These are phyloP conservation scores for Biancaea sappan DNA, from an alignment of 306 rosid genomes.

Conservation along the genomic window DNA sequence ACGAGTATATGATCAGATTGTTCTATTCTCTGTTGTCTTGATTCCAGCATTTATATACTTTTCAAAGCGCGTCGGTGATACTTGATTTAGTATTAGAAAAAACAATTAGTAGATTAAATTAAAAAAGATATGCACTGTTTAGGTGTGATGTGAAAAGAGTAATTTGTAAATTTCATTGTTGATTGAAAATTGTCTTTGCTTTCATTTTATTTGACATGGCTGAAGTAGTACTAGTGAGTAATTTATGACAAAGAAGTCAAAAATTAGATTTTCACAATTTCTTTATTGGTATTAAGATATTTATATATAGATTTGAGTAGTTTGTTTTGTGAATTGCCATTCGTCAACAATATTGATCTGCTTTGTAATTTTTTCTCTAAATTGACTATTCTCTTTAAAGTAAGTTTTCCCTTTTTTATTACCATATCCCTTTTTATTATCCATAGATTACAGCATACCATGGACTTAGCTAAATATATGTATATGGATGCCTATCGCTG, in stretches of 20 bases:
- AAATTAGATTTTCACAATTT: background rate
- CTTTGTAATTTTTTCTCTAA: background rate
- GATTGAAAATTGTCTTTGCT: background rate
- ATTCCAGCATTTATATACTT: background rate
- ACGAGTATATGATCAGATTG: background rate
- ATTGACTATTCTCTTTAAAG: background rate
- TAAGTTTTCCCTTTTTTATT: too few relatives aligned
- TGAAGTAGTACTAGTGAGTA: background rate
- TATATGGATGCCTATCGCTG: background rate
- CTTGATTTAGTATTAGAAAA: background rate
- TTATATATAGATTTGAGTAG: background rate
- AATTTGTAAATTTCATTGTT: background rate
- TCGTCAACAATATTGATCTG: background rate
- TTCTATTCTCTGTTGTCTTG: constrained; percentile 5
- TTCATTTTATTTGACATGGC: background rate
- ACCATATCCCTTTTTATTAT: too few relatives aligned
- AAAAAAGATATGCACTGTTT: background rate
- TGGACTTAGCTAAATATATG: too few relatives aligned
- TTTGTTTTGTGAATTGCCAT: too few relatives aligned
- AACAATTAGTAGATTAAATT: background rate
- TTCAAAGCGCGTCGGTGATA: background rate
- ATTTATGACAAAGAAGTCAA: background rate
- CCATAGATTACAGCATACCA: too few relatives aligned
- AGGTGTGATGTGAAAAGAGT: background rate
- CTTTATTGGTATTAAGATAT: background rate